Percentiles rank a stretch among this genome's conserved stretches.
Evolutionary conservation across 805 yeast species (phyloP).

Genomic region (Zygosaccharomyces gambellarensis): DNA sequence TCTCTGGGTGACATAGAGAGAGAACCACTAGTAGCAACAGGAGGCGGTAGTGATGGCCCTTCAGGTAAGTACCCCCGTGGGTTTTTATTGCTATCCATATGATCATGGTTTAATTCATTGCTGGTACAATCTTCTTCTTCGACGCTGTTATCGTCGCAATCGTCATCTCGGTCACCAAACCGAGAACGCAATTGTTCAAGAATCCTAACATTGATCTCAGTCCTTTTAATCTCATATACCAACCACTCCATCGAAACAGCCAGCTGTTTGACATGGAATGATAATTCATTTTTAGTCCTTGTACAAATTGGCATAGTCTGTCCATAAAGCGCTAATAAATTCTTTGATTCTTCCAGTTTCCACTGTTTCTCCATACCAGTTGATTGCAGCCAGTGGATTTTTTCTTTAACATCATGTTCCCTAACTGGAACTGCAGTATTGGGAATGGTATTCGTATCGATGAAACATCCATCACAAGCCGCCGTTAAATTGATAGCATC

Average conservation of each 20-base stretch:
- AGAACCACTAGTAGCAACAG: not conserved
- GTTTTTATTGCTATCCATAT: not conserved
- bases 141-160: conserved; percentile 3
- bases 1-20: conserved; percentile 10
- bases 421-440: conserved; percentile 30
- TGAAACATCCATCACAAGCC: conserved; percentile 24
- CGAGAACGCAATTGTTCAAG: conserved; percentile 12
- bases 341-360: conserved; percentile 38
- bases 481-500: conserved; percentile 36
- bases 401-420: conserved; percentile 30
- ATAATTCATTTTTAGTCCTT: conserved; percentile 48
- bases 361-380: conserved; percentile 34
- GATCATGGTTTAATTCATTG: not conserved
- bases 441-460: conserved; percentile 24
- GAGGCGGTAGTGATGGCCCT: not conserved
- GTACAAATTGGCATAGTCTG: conserved; percentile 51
- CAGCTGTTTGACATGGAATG: conserved; percentile 42
- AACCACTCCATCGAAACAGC: conserved; percentile 54
- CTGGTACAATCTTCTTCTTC: not conserved
- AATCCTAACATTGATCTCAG: conserved; percentile 38
- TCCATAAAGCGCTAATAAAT: conserved; percentile 37
- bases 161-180: conserved; percentile 1
- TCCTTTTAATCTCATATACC: conserved; percentile 49
- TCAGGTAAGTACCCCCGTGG: not conserved
- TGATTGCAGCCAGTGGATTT: conserved; percentile 34